phyloP scores from a whole-genome alignment of 2,329 filamentous ascomycete genomes.

The Dactylella cylindrospora region DNA sequence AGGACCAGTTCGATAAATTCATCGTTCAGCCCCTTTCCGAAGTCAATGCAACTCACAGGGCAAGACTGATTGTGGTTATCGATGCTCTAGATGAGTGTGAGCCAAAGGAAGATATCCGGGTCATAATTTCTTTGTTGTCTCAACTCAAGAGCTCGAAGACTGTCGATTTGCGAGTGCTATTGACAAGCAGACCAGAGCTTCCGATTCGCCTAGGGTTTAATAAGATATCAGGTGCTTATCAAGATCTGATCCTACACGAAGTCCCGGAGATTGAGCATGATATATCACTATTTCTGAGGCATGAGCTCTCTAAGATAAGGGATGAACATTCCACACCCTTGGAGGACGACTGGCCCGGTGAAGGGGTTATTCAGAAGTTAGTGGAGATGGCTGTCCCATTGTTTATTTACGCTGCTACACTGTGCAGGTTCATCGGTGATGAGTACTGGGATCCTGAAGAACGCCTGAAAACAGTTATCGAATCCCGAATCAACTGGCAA shows the following conservation, averaged over 20 bases:
- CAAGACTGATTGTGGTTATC: constrained; percentile 46
- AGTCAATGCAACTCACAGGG: constrained; percentile 1
- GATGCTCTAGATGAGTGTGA: constrained; percentile 51
- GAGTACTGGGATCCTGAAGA: constrained; percentile 10
- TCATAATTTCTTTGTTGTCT: constrained; percentile 43
- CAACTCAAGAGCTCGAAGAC: constrained; percentile 17
- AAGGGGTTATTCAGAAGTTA: constrained; percentile 42
- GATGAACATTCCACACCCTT: constrained; percentile 19
- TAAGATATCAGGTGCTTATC: constrained; percentile 22
- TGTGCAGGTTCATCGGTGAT: constrained; percentile 48
- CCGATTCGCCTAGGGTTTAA: constrained; percentile 45
- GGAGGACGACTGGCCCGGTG: constrained; percentile 43
- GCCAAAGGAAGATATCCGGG: constrained; percentile 37
- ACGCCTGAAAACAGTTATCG: constrained; percentile 6
- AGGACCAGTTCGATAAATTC: constrained; percentile 55
- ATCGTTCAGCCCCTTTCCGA: constrained; percentile 51
- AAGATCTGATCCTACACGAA: constrained; percentile 33
- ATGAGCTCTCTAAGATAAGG: constrained; percentile 40
- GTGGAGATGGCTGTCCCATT: constrained; percentile 45
- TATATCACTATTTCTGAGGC: constrained; percentile 46
- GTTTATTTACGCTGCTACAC: constrained; percentile 49
- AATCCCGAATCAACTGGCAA: background rate
- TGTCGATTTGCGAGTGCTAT: constrained; percentile 45
- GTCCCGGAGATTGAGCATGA: constrained; percentile 47
- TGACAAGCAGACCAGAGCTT: constrained; percentile 47